A percentile compares a stretch with the other conserved stretches of the same genome.
phyloP scores from a whole-genome alignment of 2,329 filamentous ascomycete species.

The Akanthomyces lecanii region DNA sequence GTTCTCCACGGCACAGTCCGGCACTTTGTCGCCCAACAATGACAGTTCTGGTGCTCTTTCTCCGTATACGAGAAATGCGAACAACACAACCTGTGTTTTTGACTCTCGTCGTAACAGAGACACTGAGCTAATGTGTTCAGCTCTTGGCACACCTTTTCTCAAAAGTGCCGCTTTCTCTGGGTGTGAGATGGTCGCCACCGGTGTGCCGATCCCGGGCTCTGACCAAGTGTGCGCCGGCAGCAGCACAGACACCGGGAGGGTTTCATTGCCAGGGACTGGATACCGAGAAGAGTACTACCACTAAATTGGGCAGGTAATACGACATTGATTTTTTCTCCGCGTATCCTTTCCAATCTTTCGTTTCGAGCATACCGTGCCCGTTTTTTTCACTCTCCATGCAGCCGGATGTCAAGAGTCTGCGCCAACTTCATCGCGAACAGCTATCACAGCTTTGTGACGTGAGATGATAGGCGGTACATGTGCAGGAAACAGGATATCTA shows the following conservation, averaged over 20 bases:
- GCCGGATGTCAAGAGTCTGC: too few relatives aligned
- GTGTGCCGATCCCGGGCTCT: background rate
- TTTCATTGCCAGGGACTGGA: background rate
- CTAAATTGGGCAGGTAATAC: background rate
- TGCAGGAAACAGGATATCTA: background rate
- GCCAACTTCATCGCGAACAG: too few relatives aligned
- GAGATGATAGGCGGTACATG: background rate
- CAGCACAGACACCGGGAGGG: background rate
- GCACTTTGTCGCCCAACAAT: background rate
- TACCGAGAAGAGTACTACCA: background rate
- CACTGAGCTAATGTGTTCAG: background rate
- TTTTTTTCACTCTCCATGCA: too few relatives aligned
- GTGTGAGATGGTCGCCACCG: background rate
- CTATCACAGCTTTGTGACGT: background rate
- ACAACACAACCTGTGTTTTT: too few relatives aligned
- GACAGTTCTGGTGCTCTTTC: background rate
- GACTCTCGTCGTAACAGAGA: background rate
- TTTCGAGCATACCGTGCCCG: background rate
- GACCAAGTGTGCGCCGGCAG: background rate
- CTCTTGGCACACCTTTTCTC: background rate
- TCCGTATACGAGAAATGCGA: conserved; percentile 3
- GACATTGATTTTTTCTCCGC: background rate
- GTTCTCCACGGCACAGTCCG: background rate
- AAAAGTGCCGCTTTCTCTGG: background rate
- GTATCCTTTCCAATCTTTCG: background rate